phyloP scores from a whole-genome alignment of 164 flowering plant species.

The grape (Vitis vinifera) region ASM3070453v1 NC_081808.1:17998501-17999000 shows the following conservation, averaged over 20 bases:
- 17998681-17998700: not conserved
- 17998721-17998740: too few relatives aligned
- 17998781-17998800: not conserved
- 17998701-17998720: too few relatives aligned
- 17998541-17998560: too few relatives aligned
- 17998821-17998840: conserved; percentile 87
- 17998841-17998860: conserved; percentile 66
- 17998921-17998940: not conserved
- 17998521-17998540: too few relatives aligned
- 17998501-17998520: not conserved
- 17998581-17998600: too few relatives aligned
- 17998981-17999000: not conserved
- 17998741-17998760: too few relatives aligned
- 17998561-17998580: too few relatives aligned
- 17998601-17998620: too few relatives aligned
- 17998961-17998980: not conserved
- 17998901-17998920: conserved; percentile 49
- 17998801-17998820: conserved; percentile 11
- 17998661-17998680: not conserved
- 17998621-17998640: too few relatives aligned
- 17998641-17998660: not conserved
- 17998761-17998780: too few relatives aligned
- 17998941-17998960: not conserved
- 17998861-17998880: conserved; percentile 84
- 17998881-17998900: conserved; percentile 64